Percentiles rank a stretch among this genome's conserved stretches.
Conservation (phyloP, 2,329 filamentous ascomycete species). For the Pseudophaeomoniella oleicola region DNA sequence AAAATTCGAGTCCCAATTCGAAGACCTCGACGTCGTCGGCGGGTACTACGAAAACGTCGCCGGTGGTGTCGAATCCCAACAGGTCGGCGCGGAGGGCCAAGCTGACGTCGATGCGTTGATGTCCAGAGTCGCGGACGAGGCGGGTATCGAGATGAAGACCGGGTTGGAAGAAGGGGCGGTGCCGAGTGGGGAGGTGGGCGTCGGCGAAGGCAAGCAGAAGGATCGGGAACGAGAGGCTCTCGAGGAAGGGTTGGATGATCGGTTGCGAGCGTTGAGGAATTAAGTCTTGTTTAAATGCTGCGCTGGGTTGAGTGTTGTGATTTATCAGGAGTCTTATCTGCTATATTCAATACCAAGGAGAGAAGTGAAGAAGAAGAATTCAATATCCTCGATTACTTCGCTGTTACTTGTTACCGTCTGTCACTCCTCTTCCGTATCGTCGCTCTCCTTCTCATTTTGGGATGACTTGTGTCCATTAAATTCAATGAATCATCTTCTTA, state of each 20-base stretch:
- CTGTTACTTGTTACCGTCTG: no score
- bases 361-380: no score
- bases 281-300: no score
- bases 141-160: slow-evolving; percentile 65
- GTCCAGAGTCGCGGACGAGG: slow-evolving; percentile 75
- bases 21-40: slow-evolving; percentile 34
- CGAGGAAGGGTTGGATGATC: slow-evolving; percentile 17
- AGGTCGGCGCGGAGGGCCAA: slow-evolving; percentile 42
- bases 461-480: no score
- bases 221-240: slow-evolving; percentile 13
- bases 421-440: no score
- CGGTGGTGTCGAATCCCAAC: slow-evolving; percentile 31
- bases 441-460: no score
- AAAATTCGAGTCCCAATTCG: slow-evolving; percentile 44
- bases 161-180: slow-evolving; percentile 50
- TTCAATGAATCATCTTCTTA: no score
- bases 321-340: no score
- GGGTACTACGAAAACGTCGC: slow-evolving; percentile 73
- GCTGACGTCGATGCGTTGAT: slow-evolving; percentile 79
- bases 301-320: no score
- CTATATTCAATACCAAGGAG: no score
- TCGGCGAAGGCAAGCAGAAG: slow-evolving; percentile 9
- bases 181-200: slow-evolving; percentile 22
- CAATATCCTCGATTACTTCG: no score
- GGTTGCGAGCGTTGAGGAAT: slow-evolving; percentile 18